These are phyloP conservation scores for Pyricularia sp. DNA, from an alignment of 2,329 filamentous ascomycete genomes.

Conservation along the genomic window DNA sequence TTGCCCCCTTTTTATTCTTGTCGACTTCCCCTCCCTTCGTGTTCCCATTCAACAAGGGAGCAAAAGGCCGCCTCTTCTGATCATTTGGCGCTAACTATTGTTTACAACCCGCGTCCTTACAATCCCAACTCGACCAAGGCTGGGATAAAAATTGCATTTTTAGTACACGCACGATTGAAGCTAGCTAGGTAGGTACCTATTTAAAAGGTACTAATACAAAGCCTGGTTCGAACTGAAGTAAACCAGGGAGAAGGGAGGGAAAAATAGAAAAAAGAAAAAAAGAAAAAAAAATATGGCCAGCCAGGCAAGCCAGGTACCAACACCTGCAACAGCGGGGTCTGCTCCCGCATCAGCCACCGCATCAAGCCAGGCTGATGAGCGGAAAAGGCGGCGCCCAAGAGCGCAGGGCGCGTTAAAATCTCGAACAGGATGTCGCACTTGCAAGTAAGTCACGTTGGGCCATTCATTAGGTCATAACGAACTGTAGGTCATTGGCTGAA, in stretches of 20 bases:
- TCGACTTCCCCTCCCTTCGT: background rate
- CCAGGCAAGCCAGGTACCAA: background rate
- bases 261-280: background rate
- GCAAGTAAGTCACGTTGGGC: background rate
- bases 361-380: background rate
- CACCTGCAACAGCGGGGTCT: background rate
- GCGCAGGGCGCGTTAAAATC: background rate
- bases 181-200: background rate
- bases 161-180: background rate
- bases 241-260: background rate
- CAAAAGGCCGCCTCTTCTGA: background rate
- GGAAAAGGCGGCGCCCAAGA: background rate
- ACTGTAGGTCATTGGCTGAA: background rate
- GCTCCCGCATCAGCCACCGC: background rate
- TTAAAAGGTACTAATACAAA: background rate
- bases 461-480: background rate
- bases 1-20: background rate
- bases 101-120: background rate
- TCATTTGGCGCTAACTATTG: background rate
- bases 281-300: background rate
- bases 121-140: background rate
- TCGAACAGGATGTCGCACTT: background rate
- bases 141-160: background rate
- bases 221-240: background rate
- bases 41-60: background rate